A percentile compares a stretch with the other conserved stretches of the same genome.
Evolutionary conservation across 306 rosid genomes (phyloP).

Genomic region (Morella rubra): DNA sequence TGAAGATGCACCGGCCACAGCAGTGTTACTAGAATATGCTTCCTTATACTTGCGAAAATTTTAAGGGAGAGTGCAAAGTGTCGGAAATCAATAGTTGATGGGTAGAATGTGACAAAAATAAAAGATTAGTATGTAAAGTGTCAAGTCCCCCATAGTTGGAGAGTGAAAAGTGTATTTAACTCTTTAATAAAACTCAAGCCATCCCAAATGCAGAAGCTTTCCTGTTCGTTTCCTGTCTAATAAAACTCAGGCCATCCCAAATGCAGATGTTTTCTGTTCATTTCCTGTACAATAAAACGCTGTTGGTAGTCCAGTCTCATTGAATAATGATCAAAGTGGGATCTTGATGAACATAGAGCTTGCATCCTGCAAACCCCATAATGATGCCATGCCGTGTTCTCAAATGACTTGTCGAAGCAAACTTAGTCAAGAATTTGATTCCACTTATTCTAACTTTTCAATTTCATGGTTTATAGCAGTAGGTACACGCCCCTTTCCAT

Average conservation of each 20-base stretch:
- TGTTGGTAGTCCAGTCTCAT: constrained; percentile 1
- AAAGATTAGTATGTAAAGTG: too few species aligned
- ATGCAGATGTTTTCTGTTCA: constrained; percentile 50
- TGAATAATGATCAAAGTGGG: too few species aligned
- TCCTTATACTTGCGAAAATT: too few species aligned
- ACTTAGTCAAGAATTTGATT: neutral
- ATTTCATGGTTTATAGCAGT: too few species aligned
- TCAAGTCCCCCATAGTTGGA: too few species aligned
- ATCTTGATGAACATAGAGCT: too few species aligned
- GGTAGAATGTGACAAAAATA: too few species aligned
- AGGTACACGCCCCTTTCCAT: neutral
- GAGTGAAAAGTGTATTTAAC: too few species aligned
- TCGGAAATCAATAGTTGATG: too few species aligned
- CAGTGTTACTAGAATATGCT: neutral
- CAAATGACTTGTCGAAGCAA: neutral
- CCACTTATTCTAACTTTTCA: neutral
- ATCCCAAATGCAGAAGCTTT: constrained; percentile 56
- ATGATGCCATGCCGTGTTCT: too few species aligned
- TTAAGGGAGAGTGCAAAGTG: too few species aligned
- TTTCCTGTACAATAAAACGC: constrained; percentile 37
- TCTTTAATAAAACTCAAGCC: constrained; percentile 33
- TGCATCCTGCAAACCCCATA: too few species aligned
- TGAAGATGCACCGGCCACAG: neutral
- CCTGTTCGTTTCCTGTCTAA: constrained; percentile 29
- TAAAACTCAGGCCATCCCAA: constrained; percentile 48